Evolutionary conservation across 768 basidiomycete species (phyloP).

Genomic region (Russula sp.): DNA sequence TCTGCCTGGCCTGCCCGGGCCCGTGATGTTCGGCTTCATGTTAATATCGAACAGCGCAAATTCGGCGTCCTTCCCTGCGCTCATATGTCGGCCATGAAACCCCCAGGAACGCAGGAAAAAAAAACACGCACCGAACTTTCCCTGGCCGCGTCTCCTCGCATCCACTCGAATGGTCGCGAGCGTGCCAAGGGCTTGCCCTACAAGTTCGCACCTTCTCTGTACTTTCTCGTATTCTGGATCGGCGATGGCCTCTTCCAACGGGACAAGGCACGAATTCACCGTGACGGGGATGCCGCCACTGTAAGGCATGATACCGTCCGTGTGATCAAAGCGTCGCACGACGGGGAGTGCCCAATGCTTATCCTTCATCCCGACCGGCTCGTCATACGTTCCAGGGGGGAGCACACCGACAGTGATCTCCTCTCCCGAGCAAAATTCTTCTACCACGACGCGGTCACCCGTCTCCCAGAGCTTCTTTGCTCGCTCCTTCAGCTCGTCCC

Average conservation of each 20-base stretch:
- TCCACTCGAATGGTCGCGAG: slow-evolving; percentile 1
- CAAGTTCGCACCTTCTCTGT: neutral
- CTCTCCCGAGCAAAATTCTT: neutral
- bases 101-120: no score
- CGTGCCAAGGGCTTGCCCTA: neutral
- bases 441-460: neutral
- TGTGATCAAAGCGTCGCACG: neutral
- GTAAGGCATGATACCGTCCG: neutral
- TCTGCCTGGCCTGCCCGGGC: neutral
- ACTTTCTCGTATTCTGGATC: neutral
- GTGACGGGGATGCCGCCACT: neutral
- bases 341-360: slow-evolving; percentile 1
- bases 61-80: neutral
- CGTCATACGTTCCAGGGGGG: slow-evolving; percentile 1
- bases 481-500: neutral
- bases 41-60: neutral
- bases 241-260: neutral
- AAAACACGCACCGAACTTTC: neutral
- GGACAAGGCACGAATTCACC: neutral
- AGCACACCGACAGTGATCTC: neutral
- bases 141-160: neutral
- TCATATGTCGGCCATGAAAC: neutral
- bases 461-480: neutral
- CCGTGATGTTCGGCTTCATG: slow-evolving; percentile 1
- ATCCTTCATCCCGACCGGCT: neutral